Base-by-base conservation (phyloP, 164 flowering plant species). In the Warburgia ugandensis region DNA sequence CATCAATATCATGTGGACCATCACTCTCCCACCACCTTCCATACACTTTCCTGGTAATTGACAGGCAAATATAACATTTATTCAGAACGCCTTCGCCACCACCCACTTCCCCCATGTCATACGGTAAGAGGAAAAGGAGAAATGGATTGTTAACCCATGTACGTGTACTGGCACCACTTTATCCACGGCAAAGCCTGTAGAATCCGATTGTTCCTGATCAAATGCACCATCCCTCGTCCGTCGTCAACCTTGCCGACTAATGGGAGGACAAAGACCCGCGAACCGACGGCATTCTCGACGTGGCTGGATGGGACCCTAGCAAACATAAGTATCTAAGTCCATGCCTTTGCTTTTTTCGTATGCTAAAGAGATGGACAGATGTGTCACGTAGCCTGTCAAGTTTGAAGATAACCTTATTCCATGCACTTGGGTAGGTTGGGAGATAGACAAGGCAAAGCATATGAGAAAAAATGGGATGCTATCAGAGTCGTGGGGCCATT, bases 1-100 rank as follows among this genome's bases (percentile, higher is more conserved):
- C 58, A 67, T 69, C 69, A 38, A 58, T 59, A 42, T 73, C 69
- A 64, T 47, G 58, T 58, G 69, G 56, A 49, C 21, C 54, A 26
- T 30, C 26, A 26, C 46, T 31, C 45, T 43, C n/a, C n/a, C n/a
- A n/a, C 39, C 39, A 25, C 41, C 49, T 33, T 48, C 49, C 23
- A 6, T 22, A 31, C 26, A 26, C 56, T 52, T 56, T 21, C 32
- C 33, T n/a, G 16, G 19, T n/a, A 45, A 29, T 45, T 20, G 19
- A 16, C 30, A n/a, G n/a, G n/a, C n/a, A n/a, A n/a, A n/a, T n/a
- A 32, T 28, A 45, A 43, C 45, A 40, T 25, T 43, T 45, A 27
- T 45, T 45, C 20, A 16, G 17, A 46, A 16, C 9, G 29, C 19
- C 17, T 28, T 5, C 33, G 29, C 33, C 33, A 46, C 10, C 12